A percentile compares a stretch with the other conserved stretches of the same genome.
Evolutionary conservation across 495 filamentous ascomycete genomes (phyloP).

Genomic region (Sordaria brevicollis): DNA sequence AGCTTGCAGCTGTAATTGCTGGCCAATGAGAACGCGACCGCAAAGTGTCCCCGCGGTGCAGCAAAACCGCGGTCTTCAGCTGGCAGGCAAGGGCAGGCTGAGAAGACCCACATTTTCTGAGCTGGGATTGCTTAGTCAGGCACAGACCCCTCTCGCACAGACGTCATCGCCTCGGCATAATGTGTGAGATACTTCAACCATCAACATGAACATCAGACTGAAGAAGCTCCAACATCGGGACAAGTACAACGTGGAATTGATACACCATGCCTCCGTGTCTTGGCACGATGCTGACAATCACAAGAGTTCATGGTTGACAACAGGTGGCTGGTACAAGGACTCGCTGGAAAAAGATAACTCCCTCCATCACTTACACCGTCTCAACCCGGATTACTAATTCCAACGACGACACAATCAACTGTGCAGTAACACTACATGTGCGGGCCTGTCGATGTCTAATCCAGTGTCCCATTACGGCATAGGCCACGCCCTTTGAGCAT

Average conservation of each 20-base stretch:
- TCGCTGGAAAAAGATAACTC: neutral
- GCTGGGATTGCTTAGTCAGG: neutral
- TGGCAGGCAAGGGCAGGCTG: neutral
- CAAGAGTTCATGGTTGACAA: too few relatives aligned
- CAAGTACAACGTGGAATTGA: neutral
- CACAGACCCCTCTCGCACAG: neutral
- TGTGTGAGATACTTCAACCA: neutral
- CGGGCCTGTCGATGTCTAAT: neutral
- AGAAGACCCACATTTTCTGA: neutral
- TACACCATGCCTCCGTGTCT: neutral
- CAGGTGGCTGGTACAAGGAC: too few relatives aligned
- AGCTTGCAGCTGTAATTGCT: neutral
- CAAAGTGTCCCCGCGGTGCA: neutral
- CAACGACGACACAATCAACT: neutral
- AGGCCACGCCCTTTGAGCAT: slow-evolving; percentile 1
- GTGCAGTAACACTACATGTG: neutral
- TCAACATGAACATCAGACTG: neutral
- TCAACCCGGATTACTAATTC: neutral
- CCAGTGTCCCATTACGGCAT: neutral
- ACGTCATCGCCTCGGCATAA: neutral
- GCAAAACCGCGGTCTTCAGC: neutral
- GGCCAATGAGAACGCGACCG: neutral
- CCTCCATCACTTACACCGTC: neutral
- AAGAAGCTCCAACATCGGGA: neutral
- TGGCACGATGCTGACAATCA: neutral